phyloP scores from a whole-genome alignment of 495 filamentous ascomycete genomes.

The Tuber magnatum region DNA sequence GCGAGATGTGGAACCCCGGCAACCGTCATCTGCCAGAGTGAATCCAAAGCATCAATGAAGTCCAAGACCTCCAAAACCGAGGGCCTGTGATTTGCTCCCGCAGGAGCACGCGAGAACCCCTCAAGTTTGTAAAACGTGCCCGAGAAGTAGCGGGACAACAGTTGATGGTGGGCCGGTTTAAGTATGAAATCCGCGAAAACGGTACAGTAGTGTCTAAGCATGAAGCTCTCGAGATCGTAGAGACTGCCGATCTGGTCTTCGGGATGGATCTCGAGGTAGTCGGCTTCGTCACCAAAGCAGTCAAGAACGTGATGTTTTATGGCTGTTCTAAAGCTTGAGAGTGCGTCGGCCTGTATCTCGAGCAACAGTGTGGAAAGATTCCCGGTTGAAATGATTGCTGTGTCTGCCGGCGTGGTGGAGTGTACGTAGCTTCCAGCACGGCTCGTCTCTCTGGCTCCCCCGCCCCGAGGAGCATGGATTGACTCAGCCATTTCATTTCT shows the following conservation, averaged over 20 bases:
- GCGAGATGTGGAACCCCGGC: neutral
- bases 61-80: conserved; percentile 14
- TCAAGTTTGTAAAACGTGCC: conserved; percentile 9
- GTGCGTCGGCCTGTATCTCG: neutral
- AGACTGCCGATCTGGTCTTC: conserved; percentile 23
- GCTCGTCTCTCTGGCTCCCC: neutral
- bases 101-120: conserved; percentile 13
- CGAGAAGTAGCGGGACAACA: conserved; percentile 10
- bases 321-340: neutral
- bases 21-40: conserved; percentile 26
- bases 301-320: conserved; percentile 6
- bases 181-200: conserved; percentile 25
- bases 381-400: neutral
- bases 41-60: conserved; percentile 28
- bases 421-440: neutral
- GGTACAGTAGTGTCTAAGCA: conserved; percentile 10
- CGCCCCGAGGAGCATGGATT: neutral
- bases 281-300: conserved; percentile 12
- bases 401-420: neutral
- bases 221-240: conserved; percentile 23
- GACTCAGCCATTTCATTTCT: neutral
- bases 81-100: neutral
- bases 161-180: neutral
- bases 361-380: neutral
- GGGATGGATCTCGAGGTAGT: conserved; percentile 16